These are phyloP conservation scores for Ephemerocybe angulata DNA, from an alignment of 768 basidiomycete genomes.

Conservation along the genomic window DNA sequence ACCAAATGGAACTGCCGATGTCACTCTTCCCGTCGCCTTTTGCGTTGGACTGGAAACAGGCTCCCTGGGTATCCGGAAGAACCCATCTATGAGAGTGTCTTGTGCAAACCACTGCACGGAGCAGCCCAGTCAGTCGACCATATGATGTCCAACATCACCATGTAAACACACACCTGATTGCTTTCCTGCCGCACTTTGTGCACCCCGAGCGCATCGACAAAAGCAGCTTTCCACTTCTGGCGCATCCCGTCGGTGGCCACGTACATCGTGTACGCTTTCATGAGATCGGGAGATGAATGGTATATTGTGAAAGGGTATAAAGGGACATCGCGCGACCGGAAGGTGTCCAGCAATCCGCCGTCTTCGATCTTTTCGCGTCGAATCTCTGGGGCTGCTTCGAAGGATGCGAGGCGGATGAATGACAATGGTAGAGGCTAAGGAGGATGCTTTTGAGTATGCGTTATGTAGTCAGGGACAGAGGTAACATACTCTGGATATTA, in stretches of 20 bases:
- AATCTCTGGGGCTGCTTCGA: conserved; percentile 54
- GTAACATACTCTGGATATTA: conserved; percentile 69
- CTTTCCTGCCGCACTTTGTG: conserved; percentile 63
- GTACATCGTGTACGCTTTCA: conserved; percentile 70
- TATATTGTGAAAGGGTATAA: conserved; percentile 78
- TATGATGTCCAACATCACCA: not conserved
- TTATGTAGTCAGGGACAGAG: no score
- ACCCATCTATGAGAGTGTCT: conserved; percentile 53
- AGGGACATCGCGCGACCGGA: conserved; percentile 48
- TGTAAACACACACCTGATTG: conserved; percentile 52
- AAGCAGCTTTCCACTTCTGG: conserved; percentile 57
- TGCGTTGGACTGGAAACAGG: conserved; percentile 23
- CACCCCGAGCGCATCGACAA: conserved; percentile 62
- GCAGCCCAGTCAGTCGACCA: no score
- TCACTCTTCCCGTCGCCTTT: conserved; percentile 55
- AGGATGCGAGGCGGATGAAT: conserved; percentile 69
- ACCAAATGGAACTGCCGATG: conserved; percentile 64
- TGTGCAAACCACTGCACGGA: conserved; percentile 76
- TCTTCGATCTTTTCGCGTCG: conserved; percentile 63
- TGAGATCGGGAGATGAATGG: conserved; percentile 55
- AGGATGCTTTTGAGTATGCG: no score
- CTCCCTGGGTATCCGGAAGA: conserved; percentile 50
- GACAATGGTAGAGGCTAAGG: conserved; percentile 74
- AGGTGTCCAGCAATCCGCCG: conserved; percentile 50
- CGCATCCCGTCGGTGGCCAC: conserved; percentile 54